Base-by-base conservation (phyloP, 768 basidiomycete genomes). In the Hemileccinum impolitum region DNA sequence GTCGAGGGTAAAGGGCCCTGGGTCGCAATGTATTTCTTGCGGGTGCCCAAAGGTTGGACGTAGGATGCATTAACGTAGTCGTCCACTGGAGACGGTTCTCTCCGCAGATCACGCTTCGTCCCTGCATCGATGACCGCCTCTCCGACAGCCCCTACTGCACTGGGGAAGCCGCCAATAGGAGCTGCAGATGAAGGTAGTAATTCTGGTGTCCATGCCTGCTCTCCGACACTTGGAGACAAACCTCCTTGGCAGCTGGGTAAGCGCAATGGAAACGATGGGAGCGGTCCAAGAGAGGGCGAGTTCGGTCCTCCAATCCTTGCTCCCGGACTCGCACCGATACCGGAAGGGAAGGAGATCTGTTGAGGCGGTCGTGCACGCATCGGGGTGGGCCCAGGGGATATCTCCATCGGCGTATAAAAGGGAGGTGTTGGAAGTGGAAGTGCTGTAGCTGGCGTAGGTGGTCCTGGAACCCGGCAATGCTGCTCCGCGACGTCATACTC, bases 51-150 rank as follows among this genome's bases (percentile, higher is more conserved):
- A 3, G 94, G 92, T 65, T 90, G 90, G 31, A 98, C 85, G 60
- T 86, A 89, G 25, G 92, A 95, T 10, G 95, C 95, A 63, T 98
- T 97, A 67, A 97, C 85, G 65, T 97, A 97, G 65, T 97, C 94
- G 55, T 87, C 86, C 36, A 79, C 80, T 28, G 83, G 80, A 17
- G 67, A 64, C 3, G 56, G 53, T 36, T 46, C 55, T 47, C 51
- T 42, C 39, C 44, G 57, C n/a, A 45, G 56, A 37, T 47, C 45
- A 10, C 38, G 50, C 5, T 31, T 56, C 19, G 31, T 26, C 28
- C 40, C 39, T 8, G 15, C 3, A 19, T 49, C 47, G 32, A 25
- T 39, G 19, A 0, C 43, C 3, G 6, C 38, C 17, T 56, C 51
- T 14, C 28, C 31, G 2, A 32, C 19, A 15, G 21, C n/a, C 19